Evolutionary conservation across 2,329 filamentous ascomycete genomes (phyloP).

Genomic region (Zymoseptoria ardabiliae): DNA sequence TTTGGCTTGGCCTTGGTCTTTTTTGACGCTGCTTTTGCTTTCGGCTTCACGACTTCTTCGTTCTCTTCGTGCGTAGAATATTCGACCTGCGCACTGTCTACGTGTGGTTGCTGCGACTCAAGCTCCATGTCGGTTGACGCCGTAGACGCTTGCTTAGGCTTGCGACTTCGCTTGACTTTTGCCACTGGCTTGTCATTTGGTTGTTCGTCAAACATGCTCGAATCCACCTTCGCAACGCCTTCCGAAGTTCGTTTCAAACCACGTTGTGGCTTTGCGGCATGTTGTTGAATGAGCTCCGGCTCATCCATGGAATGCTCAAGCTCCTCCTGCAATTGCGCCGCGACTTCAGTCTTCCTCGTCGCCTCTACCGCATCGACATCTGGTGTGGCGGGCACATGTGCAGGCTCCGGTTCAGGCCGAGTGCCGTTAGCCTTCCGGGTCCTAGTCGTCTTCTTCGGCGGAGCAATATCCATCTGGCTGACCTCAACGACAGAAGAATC

Average conservation of each 20-base stretch:
- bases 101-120: background rate
- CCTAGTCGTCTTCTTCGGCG: conserved; percentile 24
- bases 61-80: background rate
- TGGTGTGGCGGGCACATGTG: conserved; percentile 12
- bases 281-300: conserved; percentile 16
- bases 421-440: conserved; percentile 23
- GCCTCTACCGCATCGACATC: conserved; percentile 9
- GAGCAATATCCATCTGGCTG: conserved; percentile 17
- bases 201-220: conserved; percentile 16
- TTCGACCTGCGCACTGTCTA: background rate
- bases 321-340: conserved; percentile 26
- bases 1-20: conserved; percentile 23
- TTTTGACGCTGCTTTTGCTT: conserved; percentile 18
- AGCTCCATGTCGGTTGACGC: conserved; percentile 6
- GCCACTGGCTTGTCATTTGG: conserved; percentile 24
- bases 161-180: conserved; percentile 19
- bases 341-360: conserved; percentile 19
- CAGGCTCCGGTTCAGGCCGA: conserved; percentile 21
- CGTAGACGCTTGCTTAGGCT: conserved; percentile 13
- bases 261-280: conserved; percentile 19
- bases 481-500: conserved; percentile 25
- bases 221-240: conserved; percentile 25
- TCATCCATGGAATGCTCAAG: conserved; percentile 25
- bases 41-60: conserved; percentile 1
- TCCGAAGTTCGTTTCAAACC: conserved; percentile 35